Conservation (phyloP, 2,329 filamentous ascomycete genomes). For the Talaromyces atroroseus region DNA sequence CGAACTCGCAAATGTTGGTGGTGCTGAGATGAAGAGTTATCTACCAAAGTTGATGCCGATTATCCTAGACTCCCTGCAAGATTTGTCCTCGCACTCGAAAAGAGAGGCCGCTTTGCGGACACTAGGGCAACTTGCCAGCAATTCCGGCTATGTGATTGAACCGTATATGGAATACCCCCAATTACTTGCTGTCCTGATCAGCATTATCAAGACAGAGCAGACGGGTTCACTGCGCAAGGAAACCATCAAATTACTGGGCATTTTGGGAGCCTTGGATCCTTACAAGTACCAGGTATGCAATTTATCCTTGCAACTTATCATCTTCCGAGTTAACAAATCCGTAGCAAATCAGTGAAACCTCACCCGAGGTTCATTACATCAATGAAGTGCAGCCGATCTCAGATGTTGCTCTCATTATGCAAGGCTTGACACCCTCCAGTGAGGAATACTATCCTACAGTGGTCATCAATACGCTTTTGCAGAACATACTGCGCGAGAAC, state of each 20-base stretch:
- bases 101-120: slow-evolving; percentile 87
- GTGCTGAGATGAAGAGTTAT: slow-evolving; percentile 88
- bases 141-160: slow-evolving; percentile 94
- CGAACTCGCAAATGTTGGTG: slow-evolving; percentile 87
- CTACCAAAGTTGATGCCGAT: slow-evolving; percentile 90
- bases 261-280: slow-evolving; percentile 87
- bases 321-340: slow-evolving; percentile 10
- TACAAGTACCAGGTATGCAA: slow-evolving; percentile 70
- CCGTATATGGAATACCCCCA: slow-evolving; percentile 95
- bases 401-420: slow-evolving; percentile 97
- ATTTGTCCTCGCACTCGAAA: slow-evolving; percentile 84
- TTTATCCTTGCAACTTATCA: slow-evolving; percentile 6
- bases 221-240: slow-evolving; percentile 81
- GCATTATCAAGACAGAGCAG: slow-evolving; percentile 89
- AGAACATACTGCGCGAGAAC: slow-evolving; percentile 77
- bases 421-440: slow-evolving; percentile 87
- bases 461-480: slow-evolving; percentile 90
- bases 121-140: slow-evolving; percentile 86
- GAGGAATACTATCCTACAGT: slow-evolving; percentile 99
- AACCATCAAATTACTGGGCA: slow-evolving; percentile 94
- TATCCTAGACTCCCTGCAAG: slow-evolving; percentile 88
- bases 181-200: slow-evolving; percentile 84
- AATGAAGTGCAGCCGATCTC: slow-evolving; percentile 66
- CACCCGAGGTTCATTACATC: slow-evolving; percentile 70
- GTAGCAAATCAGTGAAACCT: slow-evolving; percentile 78